phyloP scores from a whole-genome alignment of 441 rosid genomes.

The Adansonia rubrostipa region DNA sequence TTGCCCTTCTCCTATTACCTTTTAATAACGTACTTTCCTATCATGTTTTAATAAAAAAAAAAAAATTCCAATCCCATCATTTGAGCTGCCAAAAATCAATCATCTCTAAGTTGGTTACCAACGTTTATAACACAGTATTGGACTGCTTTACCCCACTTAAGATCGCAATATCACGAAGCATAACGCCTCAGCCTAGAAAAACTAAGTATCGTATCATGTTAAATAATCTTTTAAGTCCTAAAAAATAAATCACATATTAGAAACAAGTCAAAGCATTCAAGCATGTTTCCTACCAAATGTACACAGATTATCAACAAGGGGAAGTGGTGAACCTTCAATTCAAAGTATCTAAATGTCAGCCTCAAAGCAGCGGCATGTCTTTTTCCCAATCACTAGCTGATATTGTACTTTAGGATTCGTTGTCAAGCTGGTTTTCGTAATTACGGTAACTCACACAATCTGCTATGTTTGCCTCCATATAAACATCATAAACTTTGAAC shows the following conservation, averaged over 20 bases:
- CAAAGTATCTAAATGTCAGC: conserved; percentile 32
- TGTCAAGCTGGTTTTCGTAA: conserved; percentile 25
- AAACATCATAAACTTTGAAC: conserved; percentile 23
- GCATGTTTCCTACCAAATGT: conserved; percentile 34
- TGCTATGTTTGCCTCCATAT: conserved; percentile 24
- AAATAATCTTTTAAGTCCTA: not conserved
- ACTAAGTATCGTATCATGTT: not conserved
- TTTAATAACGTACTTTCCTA: not conserved
- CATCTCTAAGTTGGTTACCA: no score
- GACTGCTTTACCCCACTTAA: not conserved
- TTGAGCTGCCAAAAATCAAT: not conserved
- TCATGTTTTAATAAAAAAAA: not conserved
- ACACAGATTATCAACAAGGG: conserved; percentile 39
- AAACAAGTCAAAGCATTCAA: conserved; percentile 21
- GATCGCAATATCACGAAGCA: not conserved
- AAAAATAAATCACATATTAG: not conserved
- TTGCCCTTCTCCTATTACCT: no score
- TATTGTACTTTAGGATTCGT: conserved; percentile 26
- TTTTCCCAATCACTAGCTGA: conserved; percentile 26
- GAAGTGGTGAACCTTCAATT: not conserved
- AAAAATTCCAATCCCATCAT: not conserved
- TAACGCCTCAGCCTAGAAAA: not conserved
- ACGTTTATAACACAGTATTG: not conserved
- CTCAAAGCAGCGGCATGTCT: conserved; percentile 28
- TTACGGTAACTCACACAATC: conserved; percentile 34